Conservation (phyloP, 108 stramenopile genomes). For the Seminavis robusta region DNA sequence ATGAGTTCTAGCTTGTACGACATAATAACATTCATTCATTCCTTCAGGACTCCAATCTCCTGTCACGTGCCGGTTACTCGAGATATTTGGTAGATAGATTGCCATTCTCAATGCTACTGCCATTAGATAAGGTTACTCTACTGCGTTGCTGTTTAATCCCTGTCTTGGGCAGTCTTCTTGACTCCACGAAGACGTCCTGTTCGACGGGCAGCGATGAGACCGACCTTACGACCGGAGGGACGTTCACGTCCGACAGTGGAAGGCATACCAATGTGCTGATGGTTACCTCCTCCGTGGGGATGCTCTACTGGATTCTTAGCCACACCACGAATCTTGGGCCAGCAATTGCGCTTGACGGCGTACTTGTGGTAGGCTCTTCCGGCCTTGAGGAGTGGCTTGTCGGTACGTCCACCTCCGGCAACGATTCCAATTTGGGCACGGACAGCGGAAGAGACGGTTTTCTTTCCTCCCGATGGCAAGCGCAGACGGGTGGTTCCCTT, state of each 20-base stretch:
- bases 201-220: constrained; percentile 97
- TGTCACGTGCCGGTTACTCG: too few species aligned
- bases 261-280: constrained; percentile 99
- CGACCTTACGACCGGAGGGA: constrained; percentile 98
- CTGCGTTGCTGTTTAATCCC: too few species aligned
- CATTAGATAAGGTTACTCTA: too few species aligned
- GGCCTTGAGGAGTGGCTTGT: constrained; percentile 99
- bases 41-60: too few species aligned
- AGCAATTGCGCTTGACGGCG: constrained; percentile 99
- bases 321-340: constrained; percentile 99
- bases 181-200: constrained; percentile 99
- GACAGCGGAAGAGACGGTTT: constrained; percentile 89
- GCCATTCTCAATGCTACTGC: too few species aligned
- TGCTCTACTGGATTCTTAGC: constrained; percentile 99
- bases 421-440: constrained; percentile 99
- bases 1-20: too few species aligned
- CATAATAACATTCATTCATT: too few species aligned
- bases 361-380: constrained; percentile 99
- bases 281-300: constrained; percentile 99
- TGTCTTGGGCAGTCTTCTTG: constrained; percentile 92
- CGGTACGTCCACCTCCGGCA: constrained; percentile 99
- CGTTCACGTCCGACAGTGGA: constrained; percentile 85
- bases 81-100: too few species aligned
- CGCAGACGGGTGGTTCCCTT: constrained; percentile 98
- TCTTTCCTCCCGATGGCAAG: constrained; percentile 98